phyloP scores from a whole-genome alignment of 352 stramenopile species.

The Saprolegnia diclina region DNA sequence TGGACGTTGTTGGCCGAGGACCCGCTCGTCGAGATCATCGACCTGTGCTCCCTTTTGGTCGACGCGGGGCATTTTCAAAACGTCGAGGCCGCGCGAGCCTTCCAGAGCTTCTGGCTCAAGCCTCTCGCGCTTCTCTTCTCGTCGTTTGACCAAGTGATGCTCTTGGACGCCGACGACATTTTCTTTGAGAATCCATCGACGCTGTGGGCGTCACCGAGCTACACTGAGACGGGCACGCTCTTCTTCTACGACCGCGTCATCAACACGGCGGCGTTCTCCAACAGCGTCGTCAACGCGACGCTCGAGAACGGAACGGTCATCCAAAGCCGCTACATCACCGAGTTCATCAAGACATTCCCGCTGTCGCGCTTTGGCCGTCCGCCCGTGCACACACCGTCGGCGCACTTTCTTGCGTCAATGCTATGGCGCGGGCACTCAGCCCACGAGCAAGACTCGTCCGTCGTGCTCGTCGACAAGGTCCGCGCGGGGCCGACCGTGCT shows the following conservation, averaged over 20 bases:
- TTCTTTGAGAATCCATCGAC: slow-evolving; percentile 1
- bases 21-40: slow-evolving; percentile 8
- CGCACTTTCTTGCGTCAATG: slow-evolving; percentile 39
- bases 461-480: slow-evolving; percentile 60
- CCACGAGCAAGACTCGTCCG: slow-evolving; percentile 70
- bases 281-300: not conserved
- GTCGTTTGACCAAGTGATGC: slow-evolving; percentile 19
- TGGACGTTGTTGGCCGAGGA: not conserved
- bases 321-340: not conserved
- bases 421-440: slow-evolving; percentile 39
- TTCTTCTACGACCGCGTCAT: slow-evolving; percentile 27
- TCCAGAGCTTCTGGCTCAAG: slow-evolving; percentile 27
- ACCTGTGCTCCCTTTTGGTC: slow-evolving; percentile 18
- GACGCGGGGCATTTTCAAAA: not conserved
- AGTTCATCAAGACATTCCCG: slow-evolving; percentile 12
- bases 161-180: slow-evolving; percentile 21
- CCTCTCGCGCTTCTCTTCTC: slow-evolving; percentile 12
- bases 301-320: not conserved
- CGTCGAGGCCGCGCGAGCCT: not conserved
- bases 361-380: not conserved
- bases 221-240: slow-evolving; percentile 19
- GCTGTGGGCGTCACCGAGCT: not conserved
- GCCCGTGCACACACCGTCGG: slow-evolving; percentile 17
- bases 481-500: slow-evolving; percentile 38
- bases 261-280: not conserved